phyloP scores from a whole-genome alignment of 345 rosid species.

The Excoecaria cochinchinensis region DNA sequence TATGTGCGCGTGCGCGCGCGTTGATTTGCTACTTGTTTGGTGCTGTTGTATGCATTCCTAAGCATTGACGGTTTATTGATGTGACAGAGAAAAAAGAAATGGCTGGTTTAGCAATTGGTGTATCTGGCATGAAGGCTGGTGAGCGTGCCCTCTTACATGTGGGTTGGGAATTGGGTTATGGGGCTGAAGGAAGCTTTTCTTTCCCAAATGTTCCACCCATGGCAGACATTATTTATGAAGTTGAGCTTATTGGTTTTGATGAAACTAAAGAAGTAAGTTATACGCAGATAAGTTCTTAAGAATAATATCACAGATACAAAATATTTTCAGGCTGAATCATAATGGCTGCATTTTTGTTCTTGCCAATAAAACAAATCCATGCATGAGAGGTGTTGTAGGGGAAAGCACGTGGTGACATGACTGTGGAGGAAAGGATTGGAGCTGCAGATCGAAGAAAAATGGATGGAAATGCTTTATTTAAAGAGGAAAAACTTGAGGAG shows the following conservation, averaged over 20 bases:
- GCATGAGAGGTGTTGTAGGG: constrained; percentile 48
- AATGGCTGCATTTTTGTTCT: not conserved
- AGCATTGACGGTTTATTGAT: constrained; percentile 14
- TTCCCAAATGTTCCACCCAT: constrained; percentile 92
- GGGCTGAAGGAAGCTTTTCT: constrained; percentile 93
- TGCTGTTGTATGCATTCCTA: constrained; percentile 5
- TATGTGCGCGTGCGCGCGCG: no score
- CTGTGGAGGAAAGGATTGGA: constrained; percentile 95
- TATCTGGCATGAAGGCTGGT: constrained; percentile 84
- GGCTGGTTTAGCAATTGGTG: constrained; percentile 88
- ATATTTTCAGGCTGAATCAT: not conserved
- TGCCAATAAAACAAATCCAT: constrained; percentile 3
- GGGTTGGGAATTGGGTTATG: constrained; percentile 93
- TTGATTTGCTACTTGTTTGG: not conserved
- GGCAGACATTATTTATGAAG: constrained; percentile 87
- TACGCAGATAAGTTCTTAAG: not conserved
- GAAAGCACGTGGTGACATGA: constrained; percentile 90
- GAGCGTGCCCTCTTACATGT: constrained; percentile 77
- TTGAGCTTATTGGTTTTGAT: constrained; percentile 94
- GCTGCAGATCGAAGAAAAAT: constrained; percentile 89
- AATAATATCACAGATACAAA: constrained; percentile 2
- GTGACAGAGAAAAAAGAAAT: constrained; percentile 80
- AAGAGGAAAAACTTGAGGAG: constrained; percentile 82
- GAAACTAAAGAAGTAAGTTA: constrained; percentile 87
- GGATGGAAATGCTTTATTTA: constrained; percentile 84